Evolutionary conservation across 2,329 filamentous ascomycete genomes (phyloP), one percentile per base, ranked within the genome.

Genomic region (Talaromyces sp.): DNA sequence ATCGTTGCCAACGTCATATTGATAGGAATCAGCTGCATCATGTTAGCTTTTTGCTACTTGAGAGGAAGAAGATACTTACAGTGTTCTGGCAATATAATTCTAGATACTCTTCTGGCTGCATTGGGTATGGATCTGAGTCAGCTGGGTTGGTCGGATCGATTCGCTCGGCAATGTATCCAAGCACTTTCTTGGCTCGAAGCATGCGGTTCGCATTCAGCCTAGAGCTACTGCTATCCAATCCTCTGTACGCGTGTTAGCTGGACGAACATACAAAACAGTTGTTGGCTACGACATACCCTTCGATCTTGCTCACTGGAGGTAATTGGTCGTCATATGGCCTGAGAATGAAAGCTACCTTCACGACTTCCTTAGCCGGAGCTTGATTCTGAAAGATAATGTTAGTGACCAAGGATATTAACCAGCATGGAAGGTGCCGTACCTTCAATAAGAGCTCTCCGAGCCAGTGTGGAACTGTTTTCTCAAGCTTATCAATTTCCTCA

Each of bases 201-300:
- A 99, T 98, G 61, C 93, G 86, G 72, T 98, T 99, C 11, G 95
- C 95, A 73, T 98, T 99, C 58, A 99, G 83, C 25, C 95, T 88
- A 67, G 93, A 93, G 75, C 93, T 96, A 59, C 88, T 85, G 63
- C 68, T 69, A n/a, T 67, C 69, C 14, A 66, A 69, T 37, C 58
- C 64, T 25, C 67, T 66, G 57, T 33, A 23, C 7, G 6, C 28
- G 31, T 14, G 50, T 66, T 58, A 64, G 59, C 39, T 37, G 18
- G 21, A 52, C 58, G 28, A 44, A 28, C 9, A 18, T 1, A 42
- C 2, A n/a, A 3, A 31, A 18, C n/a, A n/a, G 12, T 44, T 50
- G 75, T 79, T 28, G 28, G 12, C 14, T n/a, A 12, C 44, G 52
- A 75, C 79, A 71, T 80, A 86, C 83, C 82, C 89, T 71, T 96